Conservation (phyloP, 306 rosid genomes). For the Trifolium repens region DNA sequence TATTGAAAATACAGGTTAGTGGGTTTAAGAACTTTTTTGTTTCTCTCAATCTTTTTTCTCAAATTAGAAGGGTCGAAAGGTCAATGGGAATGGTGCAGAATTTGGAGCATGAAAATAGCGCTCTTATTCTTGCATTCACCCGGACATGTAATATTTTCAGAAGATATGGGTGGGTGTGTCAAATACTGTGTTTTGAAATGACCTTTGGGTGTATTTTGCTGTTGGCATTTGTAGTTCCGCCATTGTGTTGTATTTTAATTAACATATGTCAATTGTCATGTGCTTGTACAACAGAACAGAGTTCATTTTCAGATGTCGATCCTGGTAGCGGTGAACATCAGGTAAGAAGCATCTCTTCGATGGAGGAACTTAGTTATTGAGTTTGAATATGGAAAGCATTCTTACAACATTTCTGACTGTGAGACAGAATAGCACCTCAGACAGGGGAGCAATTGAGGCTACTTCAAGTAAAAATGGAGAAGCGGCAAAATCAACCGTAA, state of each 20-base stretch:
- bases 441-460: constrained; percentile 47
- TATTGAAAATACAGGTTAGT: constrained; percentile 65
- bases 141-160: constrained; percentile 28
- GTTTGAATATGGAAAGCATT: constrained; percentile 37
- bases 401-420: constrained; percentile 47
- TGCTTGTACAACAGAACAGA: constrained; percentile 60
- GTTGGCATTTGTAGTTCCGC: constrained; percentile 31
- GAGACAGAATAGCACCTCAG: constrained; percentile 67
- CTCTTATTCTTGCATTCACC: constrained; percentile 27
- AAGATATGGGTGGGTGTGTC: constrained; percentile 33
- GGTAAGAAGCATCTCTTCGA: constrained; percentile 58
- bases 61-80: constrained; percentile 29
- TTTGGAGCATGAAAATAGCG: constrained; percentile 34
- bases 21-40: constrained; percentile 23
- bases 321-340: constrained; percentile 56
- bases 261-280: constrained; percentile 40
- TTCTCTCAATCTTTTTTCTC: constrained; percentile 23
- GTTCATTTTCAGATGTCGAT: constrained; percentile 58
- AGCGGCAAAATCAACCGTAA: constrained; percentile 63
- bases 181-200: constrained; percentile 28
- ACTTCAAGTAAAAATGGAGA: constrained; percentile 59
- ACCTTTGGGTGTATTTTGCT: neutral
- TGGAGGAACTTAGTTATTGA: constrained; percentile 38
- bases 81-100: constrained; percentile 27
- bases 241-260: constrained; percentile 23